Base-by-base conservation (phyloP, 768 basidiomycete genomes). In the Psilocybe cubensis region DNA sequence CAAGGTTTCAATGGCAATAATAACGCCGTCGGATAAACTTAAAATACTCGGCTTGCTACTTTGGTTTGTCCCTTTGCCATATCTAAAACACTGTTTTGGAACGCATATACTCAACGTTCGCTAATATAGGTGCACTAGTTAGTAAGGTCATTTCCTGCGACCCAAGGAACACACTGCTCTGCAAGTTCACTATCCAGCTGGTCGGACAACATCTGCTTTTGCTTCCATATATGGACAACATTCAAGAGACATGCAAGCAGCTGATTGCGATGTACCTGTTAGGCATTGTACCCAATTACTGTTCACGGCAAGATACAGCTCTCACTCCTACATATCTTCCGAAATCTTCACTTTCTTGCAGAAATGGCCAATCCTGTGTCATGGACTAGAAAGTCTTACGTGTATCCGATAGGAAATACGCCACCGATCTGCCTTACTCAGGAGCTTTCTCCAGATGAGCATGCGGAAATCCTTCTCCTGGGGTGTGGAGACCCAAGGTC, bases 401-500 rank as follows among this genome's bases (percentile, higher is more conserved):
- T 84, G 70, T 86, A 86, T 66, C 78, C 84, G 1, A 70, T 85
- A 14, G 85, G 86, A 35, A 86, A 86, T 61, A 87, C 86, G 0
- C 74, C 83, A 4, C 79, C 86, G 4, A 68, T 80, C 3, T 79
- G 72, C 42, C 69, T 87, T 14, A 79, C 80, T 3, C 70, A 79
- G 52, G 72, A 78, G 35, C 64, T 87, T 4, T 68, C 81, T 56
- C 77, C 79, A 0, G 83, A 83, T 57, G 66, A 76, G 51, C 51
- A 67, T 18, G 83, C 80, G 5, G 66, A 76, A n/a, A 65, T 85
- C 21, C 71, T 87, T 3, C 74, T 84, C n/a, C 70, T 85, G 25
- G 84, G 79, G 21, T 86, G 84, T 60, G 84, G 84, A 17, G 86
- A 87, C 61, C 79, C 80, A 9, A 70, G 83, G 25, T 82, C 76